Conservation (phyloP, 164 flowering plant species). For the Saururus chinensis region DNA sequence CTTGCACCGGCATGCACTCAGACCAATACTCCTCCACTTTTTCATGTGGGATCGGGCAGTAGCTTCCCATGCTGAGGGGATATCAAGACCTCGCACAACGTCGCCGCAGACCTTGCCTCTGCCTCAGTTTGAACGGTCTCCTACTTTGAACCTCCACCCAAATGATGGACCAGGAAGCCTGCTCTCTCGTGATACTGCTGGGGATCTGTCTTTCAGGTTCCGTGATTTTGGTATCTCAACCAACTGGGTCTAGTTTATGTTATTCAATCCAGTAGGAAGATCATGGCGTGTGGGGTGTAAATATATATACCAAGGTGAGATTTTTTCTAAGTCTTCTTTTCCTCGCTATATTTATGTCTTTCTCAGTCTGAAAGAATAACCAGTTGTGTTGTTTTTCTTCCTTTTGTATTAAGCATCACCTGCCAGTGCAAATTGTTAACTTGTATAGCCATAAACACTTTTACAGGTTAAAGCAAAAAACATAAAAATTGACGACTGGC, state of each 20-base stretch:
- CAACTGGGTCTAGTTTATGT: constrained; percentile 40
- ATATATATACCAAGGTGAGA: no score
- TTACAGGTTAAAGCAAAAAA: no score
- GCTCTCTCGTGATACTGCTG: constrained; percentile 52
- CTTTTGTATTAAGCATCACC: no score
- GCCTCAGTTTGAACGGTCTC: constrained; percentile 6
- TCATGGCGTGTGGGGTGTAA: no score
- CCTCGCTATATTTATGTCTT: no score
- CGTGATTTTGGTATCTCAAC: constrained; percentile 38
- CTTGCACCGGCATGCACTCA: constrained; percentile 71
- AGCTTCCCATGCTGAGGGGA: constrained; percentile 14
- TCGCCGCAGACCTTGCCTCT: constrained; percentile 19
- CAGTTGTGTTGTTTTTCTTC: no score
- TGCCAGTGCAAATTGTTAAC: no score
- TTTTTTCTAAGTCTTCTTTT: no score
- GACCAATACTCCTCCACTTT: constrained; percentile 60
- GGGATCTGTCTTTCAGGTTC: constrained; percentile 55
- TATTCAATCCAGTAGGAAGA: no score
- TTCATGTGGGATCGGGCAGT: constrained; percentile 49
- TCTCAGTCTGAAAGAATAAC: no score
- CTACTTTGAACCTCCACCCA: background rate
- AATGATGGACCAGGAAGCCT: constrained; percentile 11
- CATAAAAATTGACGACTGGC: no score
- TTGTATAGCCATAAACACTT: no score
- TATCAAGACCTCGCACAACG: constrained; percentile 10